Base-by-base conservation (phyloP, 2,329 filamentous ascomycete species). In the Alternaria metachromatica region DNA sequence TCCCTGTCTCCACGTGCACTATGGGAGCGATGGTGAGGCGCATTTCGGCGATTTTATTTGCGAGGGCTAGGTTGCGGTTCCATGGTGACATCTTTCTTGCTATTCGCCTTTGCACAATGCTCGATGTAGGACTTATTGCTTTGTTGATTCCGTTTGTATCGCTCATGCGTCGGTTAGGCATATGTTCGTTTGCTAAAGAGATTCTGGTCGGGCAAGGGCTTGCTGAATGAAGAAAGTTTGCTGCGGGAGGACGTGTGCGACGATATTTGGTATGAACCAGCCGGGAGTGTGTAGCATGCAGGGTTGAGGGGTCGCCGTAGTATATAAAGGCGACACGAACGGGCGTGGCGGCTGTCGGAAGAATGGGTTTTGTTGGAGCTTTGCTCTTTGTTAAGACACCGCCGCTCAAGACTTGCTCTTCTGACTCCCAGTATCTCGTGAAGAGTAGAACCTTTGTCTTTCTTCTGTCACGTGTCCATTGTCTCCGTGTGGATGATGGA, bases 21-120 rank as follows among this genome's bases (percentile, higher is more conserved):
- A 94, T 87, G 1, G 91, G 90, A 0, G 87, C 85, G 23, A 94
- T 87, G 21, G 84, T 84, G 11, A 92, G 85, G 20, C 86, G 85
- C 85, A 94, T 89, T 68, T 91, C 86, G 23, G 81, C 73, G 62
- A 94, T 84, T 74, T 93, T 92, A 65, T 83, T 78, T 9, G 83
- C 81, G 65, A 93, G 85, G 7, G 79, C 83, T 0, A 86, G 85
- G 78, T 75, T 76, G 6, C 70, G 67, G 7, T 58, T 43, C 23
- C 57, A 53, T 2, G 73, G 60, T 12, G 61, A 41, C 55, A 65
- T 70, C 26, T 53, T 62, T 23, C 13, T 45, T 49, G 59, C 49
- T 21, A 61, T 50, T n/a, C 69, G 61, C 4, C 65, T 62, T 60
- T 67, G 59, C n/a, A 65, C 13, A 18, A 70, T 57, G 41, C 60